Evolutionary conservation across 768 basidiomycete species (phyloP).

Genomic region (Serendipita vermifera): DNA sequence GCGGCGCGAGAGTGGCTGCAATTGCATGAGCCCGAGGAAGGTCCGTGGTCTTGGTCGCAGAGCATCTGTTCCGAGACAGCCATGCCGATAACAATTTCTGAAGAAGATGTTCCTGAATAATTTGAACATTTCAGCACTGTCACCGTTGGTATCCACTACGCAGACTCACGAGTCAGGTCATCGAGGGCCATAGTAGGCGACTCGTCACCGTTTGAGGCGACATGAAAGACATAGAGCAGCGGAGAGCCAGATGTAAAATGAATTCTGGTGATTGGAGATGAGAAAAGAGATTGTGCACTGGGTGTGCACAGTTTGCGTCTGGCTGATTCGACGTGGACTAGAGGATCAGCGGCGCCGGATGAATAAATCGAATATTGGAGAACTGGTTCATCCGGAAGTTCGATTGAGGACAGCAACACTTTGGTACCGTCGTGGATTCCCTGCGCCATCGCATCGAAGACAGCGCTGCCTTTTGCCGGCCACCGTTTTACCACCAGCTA

Average conservation of each 20-base stretch:
- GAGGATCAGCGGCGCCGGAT: background rate
- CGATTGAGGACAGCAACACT: conserved; percentile 4
- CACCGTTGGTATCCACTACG: background rate
- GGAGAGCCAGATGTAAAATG: background rate
- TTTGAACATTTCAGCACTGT: background rate
- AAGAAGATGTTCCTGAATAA: background rate
- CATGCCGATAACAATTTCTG: background rate
- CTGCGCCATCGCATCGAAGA: conserved; percentile 5
- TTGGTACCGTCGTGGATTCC: conserved; percentile 4
- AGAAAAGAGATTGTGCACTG: background rate
- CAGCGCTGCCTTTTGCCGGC: no score
- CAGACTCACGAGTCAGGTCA: background rate
- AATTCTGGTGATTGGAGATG: background rate
- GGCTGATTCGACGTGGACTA: conserved; percentile 4
- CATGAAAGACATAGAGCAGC: conserved; percentile 3
- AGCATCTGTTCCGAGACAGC: background rate
- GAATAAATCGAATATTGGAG: background rate
- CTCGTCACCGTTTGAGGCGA: background rate
- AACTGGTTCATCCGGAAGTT: background rate
- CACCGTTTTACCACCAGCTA: no score
- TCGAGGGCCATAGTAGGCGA: background rate
- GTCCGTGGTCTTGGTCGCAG: background rate
- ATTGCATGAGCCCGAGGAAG: no score
- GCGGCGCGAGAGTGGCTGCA: background rate
- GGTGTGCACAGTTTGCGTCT: background rate